Percentiles rank a stretch among this genome's conserved stretches.
phyloP scores from a whole-genome alignment of 2,329 filamentous ascomycete species.

The Metarhizium robertsii region DNA sequence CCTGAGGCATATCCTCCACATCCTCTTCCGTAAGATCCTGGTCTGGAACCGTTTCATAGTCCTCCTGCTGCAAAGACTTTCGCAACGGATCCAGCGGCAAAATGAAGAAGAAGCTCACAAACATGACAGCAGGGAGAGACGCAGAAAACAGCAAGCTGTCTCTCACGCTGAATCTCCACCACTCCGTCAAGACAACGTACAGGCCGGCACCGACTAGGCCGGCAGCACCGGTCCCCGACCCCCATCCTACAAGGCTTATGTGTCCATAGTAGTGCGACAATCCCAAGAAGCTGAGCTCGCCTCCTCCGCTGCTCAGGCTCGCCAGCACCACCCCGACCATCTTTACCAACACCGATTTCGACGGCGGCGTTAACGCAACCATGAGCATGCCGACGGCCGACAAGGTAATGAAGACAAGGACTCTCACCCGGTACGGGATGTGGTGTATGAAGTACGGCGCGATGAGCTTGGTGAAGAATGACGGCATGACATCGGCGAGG shows the following conservation, averaged over 20 bases:
- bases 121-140: constrained; percentile 71
- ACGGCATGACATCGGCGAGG: constrained; percentile 84
- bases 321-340: constrained; percentile 77
- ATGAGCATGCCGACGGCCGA: constrained; percentile 84
- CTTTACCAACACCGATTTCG: constrained; percentile 60
- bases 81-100: constrained; percentile 60
- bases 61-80: constrained; percentile 30
- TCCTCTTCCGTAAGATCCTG: constrained; percentile 28
- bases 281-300: constrained; percentile 84
- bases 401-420: constrained; percentile 63
- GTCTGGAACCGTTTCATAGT: constrained; percentile 45
- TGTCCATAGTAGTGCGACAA: constrained; percentile 90
- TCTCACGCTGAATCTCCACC: constrained; percentile 64
- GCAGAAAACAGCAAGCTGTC: constrained; percentile 69
- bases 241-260: constrained; percentile 83
- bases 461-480: constrained; percentile 77
- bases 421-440: constrained; percentile 69
- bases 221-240: constrained; percentile 82
- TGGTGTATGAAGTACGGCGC: constrained; percentile 91
- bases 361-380: constrained; percentile 67
- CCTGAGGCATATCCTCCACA: constrained; percentile 24
- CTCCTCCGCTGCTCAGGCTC: constrained; percentile 75
- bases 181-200: constrained; percentile 80
- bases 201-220: constrained; percentile 79
- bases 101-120: constrained; percentile 75